Evolutionary conservation across 2,329 filamentous ascomycete species (phyloP), one percentile per base, ranked within the genome.

Genomic region (Penicillium sp.): DNA sequence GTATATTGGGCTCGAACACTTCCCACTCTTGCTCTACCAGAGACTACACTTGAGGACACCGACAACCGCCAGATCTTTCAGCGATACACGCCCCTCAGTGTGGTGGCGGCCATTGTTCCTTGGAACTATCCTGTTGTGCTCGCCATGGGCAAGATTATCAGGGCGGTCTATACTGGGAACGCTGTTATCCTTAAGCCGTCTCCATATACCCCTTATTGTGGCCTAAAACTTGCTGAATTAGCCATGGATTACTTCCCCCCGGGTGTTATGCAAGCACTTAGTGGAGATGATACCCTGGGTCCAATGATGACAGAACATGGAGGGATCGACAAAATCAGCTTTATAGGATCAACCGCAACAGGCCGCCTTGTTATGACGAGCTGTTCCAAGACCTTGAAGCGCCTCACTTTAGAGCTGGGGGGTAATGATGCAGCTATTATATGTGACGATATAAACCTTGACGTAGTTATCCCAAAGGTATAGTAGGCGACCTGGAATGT

Each of bases 61-160:
- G 78, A 77, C 23, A 73, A 67, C 15, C 53, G 53, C n/a, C 48
- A 66, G 17, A 58, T 73, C 7, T 63, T 67, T 13, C 58, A 66
- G 38, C 66, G 70, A 56, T 74, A 74, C 53, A 73, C 69, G 3
- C 75, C 76, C 3, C 60, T 75, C 3, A 74, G 75, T 19, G 70
- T 77, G 5, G 65, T 81, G 2, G 84, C 76, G 17, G 85, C 81
- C 61, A 86, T 87, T 67, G 81, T 81, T 41, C 84, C 85, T 0
- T 87, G 85, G 85, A 88, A 88, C 72, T 87, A 71, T 60, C 74
- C 77, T 7, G 48, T 77, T 21, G 54, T 72, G 29, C 67, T 77
- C 3, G 75, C 78, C 19, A 78, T 78, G 58, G 75, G 82, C 52
- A 87, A 87, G 71, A 77, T 84, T 45, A 38, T 38, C 76, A 73